These are phyloP conservation scores for Apiospora sp. DNA, from an alignment of 2,329 filamentous ascomycete species.

Conservation along the genomic window DNA sequence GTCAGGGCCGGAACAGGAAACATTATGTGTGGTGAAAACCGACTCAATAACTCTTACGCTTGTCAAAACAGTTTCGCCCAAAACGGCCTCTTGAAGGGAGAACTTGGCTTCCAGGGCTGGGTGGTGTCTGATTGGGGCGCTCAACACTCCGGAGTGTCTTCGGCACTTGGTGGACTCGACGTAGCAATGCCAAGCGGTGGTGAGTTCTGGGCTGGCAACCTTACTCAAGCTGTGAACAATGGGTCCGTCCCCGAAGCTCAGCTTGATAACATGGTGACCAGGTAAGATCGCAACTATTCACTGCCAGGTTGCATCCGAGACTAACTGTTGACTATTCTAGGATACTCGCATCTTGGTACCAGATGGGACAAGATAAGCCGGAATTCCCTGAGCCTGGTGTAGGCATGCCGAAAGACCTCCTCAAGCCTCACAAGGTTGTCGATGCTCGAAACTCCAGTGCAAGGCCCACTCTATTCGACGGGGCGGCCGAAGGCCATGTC, in stretches of 20 bases:
- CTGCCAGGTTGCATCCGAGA: background rate
- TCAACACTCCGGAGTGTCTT: slow-evolving; percentile 49
- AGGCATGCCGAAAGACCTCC: slow-evolving; percentile 46
- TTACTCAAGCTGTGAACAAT: slow-evolving; percentile 57
- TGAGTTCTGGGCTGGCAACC: slow-evolving; percentile 52
- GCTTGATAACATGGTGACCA: slow-evolving; percentile 59
- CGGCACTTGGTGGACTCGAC: slow-evolving; percentile 56
- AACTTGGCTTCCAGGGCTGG: slow-evolving; percentile 62
- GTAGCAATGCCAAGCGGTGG: slow-evolving; percentile 57
- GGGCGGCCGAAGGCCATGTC: slow-evolving; percentile 46
- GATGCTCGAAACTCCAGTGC: slow-evolving; percentile 48
- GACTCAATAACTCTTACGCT: slow-evolving; percentile 74
- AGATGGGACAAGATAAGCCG: slow-evolving; percentile 45
- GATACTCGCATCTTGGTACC: slow-evolving; percentile 50
- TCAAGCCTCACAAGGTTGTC: slow-evolving; percentile 46
- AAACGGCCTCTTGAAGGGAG: slow-evolving; percentile 72
- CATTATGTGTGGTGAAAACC: slow-evolving; percentile 72
- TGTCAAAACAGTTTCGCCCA: slow-evolving; percentile 74
- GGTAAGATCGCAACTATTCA: slow-evolving; percentile 41
- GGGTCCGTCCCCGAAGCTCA: slow-evolving; percentile 52
- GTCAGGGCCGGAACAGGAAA: slow-evolving; percentile 66
- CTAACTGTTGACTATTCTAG: slow-evolving; percentile 6
- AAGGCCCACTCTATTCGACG: slow-evolving; percentile 41
- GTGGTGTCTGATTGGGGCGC: slow-evolving; percentile 54
- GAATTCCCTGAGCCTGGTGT: slow-evolving; percentile 39